Conservation (phyloP, 2,329 filamentous ascomycete species). For the Incumbomyces lentus region DNA sequence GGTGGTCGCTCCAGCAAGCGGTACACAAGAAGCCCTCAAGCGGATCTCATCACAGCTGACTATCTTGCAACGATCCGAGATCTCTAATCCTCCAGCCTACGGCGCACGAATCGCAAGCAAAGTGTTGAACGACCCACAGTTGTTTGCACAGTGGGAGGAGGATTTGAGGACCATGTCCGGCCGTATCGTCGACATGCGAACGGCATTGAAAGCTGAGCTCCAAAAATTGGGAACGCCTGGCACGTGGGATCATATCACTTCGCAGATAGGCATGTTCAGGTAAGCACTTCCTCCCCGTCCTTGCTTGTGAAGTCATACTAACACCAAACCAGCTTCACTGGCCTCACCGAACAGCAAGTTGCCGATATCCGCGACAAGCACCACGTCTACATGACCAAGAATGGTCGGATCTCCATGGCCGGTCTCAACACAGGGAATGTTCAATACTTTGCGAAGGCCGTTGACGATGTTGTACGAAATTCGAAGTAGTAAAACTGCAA, state of each 20-base stretch:
- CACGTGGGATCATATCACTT: constrained; percentile 92
- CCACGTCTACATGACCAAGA: constrained; percentile 65
- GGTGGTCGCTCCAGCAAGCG: constrained; percentile 61
- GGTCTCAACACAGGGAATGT: constrained; percentile 89
- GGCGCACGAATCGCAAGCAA: constrained; percentile 79
- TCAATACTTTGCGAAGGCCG: constrained; percentile 82
- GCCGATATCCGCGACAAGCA: constrained; percentile 36
- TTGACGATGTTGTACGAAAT: constrained; percentile 64
- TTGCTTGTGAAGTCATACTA: background rate
- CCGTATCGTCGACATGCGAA: constrained; percentile 86
- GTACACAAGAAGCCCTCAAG: constrained; percentile 49
- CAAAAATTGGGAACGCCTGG: constrained; percentile 80
- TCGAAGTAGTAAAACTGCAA: no score
- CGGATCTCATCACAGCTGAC: constrained; percentile 79
- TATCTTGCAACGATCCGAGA: constrained; percentile 91
- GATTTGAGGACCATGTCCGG: constrained; percentile 91
- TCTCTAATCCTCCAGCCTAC: constrained; percentile 92
- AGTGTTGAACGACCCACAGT: constrained; percentile 67
- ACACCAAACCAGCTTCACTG: constrained; percentile 52
- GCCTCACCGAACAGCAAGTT: constrained; percentile 41
- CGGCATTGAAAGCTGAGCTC: constrained; percentile 63
- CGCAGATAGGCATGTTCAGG: constrained; percentile 96
- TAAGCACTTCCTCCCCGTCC: background rate
- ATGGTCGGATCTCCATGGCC: constrained; percentile 95
- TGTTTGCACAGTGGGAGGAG: constrained; percentile 87